Base-by-base conservation (phyloP, 495 filamentous ascomycete species). In the Daldinia bambusicola region DNA sequence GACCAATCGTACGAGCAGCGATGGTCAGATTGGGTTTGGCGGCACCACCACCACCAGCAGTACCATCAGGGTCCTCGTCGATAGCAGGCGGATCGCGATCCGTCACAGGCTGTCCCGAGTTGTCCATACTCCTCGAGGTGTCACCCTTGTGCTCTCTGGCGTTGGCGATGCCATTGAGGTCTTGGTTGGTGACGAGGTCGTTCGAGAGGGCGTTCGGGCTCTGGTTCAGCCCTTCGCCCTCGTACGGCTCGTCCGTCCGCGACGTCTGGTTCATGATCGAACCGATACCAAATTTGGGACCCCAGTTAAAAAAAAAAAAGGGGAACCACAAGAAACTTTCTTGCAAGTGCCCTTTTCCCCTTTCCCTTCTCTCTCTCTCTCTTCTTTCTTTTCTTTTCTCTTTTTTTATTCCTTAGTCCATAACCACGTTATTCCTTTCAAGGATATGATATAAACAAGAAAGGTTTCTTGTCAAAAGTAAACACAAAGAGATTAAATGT, bases 131-230 rank as follows among this genome's bases (percentile, higher is more conserved):
- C 63, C 73, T 72, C 8, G 70, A 53, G 10, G 32, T 40, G 4
- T 41, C 41, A 12, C 63, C 58, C 38, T 57, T 62, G 13, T 66
- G 79, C 53, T 77, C 76, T 63, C 86, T 77, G n/a, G 81, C 66
- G 66, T 88, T 89, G 26, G 84, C 84, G 69, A 87, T 84, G 51
- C 85, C 84, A 72, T 87, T 85, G 72, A 90, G 72, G 71, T 89
- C 87, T 57, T 85, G 77, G 61, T 86, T 83, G 0, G 87, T 89
- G 12, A 86, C 86, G 18, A 85, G 78, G 64, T 89, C 88, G 66
- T 81, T 82, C 40, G 83, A 80, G 22, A 89, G 78, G 6, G 76
- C 73, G 70, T 81, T 78, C 1, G 88, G 88, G 61, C 81, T 88
- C 76, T 90, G 88, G 74, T 89, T 89, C 69, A 80, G 81, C 61